Conservation (phyloP, 345 rosid genomes). For the Populus alba region DNA sequence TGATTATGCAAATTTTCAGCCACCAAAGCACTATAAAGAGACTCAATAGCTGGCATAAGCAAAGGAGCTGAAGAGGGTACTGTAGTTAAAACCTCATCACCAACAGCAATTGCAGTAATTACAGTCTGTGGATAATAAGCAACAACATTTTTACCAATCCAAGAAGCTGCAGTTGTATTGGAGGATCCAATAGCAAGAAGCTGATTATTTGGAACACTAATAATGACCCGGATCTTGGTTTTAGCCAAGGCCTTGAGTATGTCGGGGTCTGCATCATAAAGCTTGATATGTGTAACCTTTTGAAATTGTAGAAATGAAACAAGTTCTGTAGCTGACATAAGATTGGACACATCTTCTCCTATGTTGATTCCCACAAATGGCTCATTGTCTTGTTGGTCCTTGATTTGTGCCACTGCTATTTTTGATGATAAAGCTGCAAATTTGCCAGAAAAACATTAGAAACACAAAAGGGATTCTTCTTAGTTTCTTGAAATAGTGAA, state of each 20-base stretch:
- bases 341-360: conserved; percentile 68
- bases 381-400: conserved; percentile 50
- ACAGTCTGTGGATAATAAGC: conserved; percentile 77
- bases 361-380: conserved; percentile 81
- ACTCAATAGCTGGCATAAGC: conserved; percentile 77
- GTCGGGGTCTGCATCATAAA: conserved; percentile 81
- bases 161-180: conserved; percentile 78
- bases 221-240: conserved; percentile 83
- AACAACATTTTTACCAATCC: conserved; percentile 77
- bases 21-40: conserved; percentile 79
- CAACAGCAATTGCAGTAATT: conserved; percentile 73
- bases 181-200: conserved; percentile 91
- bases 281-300: conserved; percentile 68
- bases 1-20: conserved; percentile 83
- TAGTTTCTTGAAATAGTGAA: neutral
- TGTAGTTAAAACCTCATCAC: conserved; percentile 89
- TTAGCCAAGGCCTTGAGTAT: conserved; percentile 71
- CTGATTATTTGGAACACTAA: conserved; percentile 93
- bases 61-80: conserved; percentile 83
- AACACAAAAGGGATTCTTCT: neutral
- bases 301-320: conserved; percentile 68
- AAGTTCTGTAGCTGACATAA: conserved; percentile 46
- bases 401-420: conserved; percentile 12
- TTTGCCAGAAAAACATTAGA: neutral
- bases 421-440: conserved; percentile 33